Evolutionary conservation across 2,329 filamentous ascomycete species (phyloP), one percentile per base, ranked within the genome.

Genomic region (Aspergillus versicolor): DNA sequence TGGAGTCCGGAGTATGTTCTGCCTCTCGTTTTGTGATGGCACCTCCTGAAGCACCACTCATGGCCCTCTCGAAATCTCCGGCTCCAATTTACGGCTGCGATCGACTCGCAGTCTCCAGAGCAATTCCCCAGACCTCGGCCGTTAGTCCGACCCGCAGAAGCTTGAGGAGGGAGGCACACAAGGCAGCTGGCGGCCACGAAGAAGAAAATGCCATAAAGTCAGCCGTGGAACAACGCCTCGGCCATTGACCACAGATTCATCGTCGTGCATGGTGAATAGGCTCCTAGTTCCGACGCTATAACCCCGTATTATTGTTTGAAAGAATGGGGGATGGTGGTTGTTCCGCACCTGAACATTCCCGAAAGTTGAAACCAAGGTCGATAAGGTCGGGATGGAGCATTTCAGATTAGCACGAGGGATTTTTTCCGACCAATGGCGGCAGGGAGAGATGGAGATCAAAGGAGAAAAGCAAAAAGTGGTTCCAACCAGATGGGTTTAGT

Each of bases 371-470:
- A 46, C 53, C 46, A 54, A 58, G 21, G 42, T 52, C 42, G 53
- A 55, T 57, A 50, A 56, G 52, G 56, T 45, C 47, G 43, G 49
- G 27, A 54, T 54, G 44, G 44, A 50, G 46, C 53, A 40, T 22
- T 45, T 44, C 50, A 46, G 55, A 52, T 57, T 61, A 59, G 57
- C 57, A 63, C 63, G 63, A 65, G 63, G 63, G 57, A 65, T 63
- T 65, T 65, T 64, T 61, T 40, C 21, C 45, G 37, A 43, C 63
- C 61, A 65, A 65, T 65, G 21, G 30, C n/a, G 9, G 21, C 22
- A 12, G 41, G 37, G 27, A 11, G 27, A 50, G 48, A 41, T 50
- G 19, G 24, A 43, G 40, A 58, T 44, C 19, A 44, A 52, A 56
- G 40, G 38, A 44, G 48, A 53, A 56, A 56, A 43, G 56, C 45